Evolutionary conservation across 1,284 basidiomycete species (phyloP).

Genomic region (Boletus chippewaensis): DNA sequence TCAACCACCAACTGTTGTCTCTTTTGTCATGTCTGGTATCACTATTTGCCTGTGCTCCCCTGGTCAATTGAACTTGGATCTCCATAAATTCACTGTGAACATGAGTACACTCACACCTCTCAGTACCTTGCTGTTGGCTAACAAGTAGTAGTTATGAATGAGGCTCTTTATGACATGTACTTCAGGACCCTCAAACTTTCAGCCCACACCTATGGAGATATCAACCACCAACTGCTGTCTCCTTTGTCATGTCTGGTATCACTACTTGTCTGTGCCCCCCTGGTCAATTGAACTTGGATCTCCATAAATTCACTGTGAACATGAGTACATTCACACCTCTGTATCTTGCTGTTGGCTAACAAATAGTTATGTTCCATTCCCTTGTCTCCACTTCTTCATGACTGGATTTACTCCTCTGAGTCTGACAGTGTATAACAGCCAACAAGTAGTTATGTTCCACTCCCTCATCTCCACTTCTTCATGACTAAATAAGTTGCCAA

Average conservation of each 20-base stretch:
- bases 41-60: constrained; percentile 97
- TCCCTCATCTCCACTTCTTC: no score
- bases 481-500: no score
- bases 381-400: constrained; percentile 99
- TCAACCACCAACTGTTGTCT: constrained; percentile 86
- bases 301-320: no score
- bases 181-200: no score
- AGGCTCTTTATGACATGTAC: no score
- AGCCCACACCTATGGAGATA: no score
- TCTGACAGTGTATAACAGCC: constrained; percentile 86
- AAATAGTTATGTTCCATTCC: constrained; percentile 73
- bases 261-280: no score
- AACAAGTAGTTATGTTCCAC: constrained; percentile 39
- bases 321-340: no score
- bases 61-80: constrained; percentile 96
- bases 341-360: neutral
- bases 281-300: no score
- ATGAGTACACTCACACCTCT: constrained; percentile 62
- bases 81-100: constrained; percentile 96
- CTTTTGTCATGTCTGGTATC: constrained; percentile 97
- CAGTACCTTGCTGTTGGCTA: neutral
- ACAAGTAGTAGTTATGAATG: no score
- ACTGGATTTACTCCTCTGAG: constrained; percentile 82
- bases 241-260: no score
- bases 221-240: no score